Base-by-base conservation (phyloP, 2,329 filamentous ascomycete species). In the Juglanconis oblonga region DNA sequence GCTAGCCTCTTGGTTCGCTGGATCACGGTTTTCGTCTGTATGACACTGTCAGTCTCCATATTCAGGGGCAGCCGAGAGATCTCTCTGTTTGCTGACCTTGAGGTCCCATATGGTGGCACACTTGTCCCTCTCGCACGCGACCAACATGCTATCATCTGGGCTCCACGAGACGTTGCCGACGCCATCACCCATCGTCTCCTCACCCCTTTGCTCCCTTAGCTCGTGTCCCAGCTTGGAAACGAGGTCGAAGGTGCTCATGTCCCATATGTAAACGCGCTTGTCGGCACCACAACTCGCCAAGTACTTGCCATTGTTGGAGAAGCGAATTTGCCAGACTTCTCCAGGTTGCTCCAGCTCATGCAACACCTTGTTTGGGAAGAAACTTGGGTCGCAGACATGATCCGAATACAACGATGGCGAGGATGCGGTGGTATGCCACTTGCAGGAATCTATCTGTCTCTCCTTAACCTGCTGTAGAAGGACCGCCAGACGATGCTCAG, bases 301-400 rank as follows among this genome's bases (percentile, higher is more conserved):
- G 67, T 85, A 89, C 29, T 82, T 85, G 14, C 95, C 95, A 68
- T 97, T 88, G 63, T 96, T 88, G 5, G 94, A 98, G 73, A 97
- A 99, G 55, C 88, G 84, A 10, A 97, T 81, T 69, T 92, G 90
- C 93, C 94, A 99, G 11, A 97, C 89, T 74, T 99, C 94, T 59
- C 92, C 90, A 0, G 77, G 78, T 68, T 96, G 88, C 58, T 91
- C 81, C 3, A 98, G 80, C 67, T 96, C 88, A 14, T 88, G 73
- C 6, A 88, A 81, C 1, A 87, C 81, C 55, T 89, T 84, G 1
- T 88, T 82, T 0, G 95, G 95, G 65, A 98, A 98, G 55, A 90
- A 83, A 31, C 83, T 84, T 66, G 85, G 83, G 61, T 96, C 89
- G 71, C 95, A 99, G 51, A 81, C 79, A 72, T 99, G 95, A 70